Conservation (phyloP, 192 early-diverging fungal species). For the Coemansia sp. region DNA sequence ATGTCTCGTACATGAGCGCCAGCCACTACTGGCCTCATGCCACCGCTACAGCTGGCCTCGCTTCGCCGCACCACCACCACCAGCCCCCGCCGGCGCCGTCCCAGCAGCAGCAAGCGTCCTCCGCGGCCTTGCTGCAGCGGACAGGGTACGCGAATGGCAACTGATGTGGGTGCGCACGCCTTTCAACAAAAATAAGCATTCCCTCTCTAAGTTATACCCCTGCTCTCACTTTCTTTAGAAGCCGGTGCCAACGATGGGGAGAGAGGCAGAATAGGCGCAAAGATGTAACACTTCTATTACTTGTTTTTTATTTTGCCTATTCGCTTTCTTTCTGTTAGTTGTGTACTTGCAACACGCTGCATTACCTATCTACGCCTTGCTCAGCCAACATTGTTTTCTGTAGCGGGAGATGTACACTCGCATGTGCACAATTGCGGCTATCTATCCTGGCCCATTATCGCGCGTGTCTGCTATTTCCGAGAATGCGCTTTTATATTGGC, state of each 20-base stretch:
- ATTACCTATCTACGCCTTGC: neutral
- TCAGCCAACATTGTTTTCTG: too few species aligned
- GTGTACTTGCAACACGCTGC: neutral
- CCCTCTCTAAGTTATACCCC: neutral
- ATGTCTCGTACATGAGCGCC: conserved; percentile 37
- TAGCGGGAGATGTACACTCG: neutral
- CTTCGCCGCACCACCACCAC: conserved; percentile 40
- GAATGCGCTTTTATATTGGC: neutral
- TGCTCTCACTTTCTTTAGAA: neutral
- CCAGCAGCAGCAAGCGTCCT: conserved; percentile 18
- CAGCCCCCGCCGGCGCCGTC: conserved; percentile 24
- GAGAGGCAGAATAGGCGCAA: neutral
- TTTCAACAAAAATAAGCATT: conserved; percentile 7
- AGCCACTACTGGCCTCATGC: conserved; percentile 39
- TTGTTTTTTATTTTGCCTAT: neutral
- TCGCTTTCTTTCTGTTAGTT: neutral
- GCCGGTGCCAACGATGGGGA: neutral
- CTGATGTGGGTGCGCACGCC: neutral
- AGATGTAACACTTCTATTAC: neutral
- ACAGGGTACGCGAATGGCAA: conserved; percentile 38
- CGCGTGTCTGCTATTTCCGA: conserved; percentile 4
- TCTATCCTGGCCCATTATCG: conserved; percentile 1
- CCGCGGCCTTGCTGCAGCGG: conserved; percentile 34
- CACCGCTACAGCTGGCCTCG: conserved; percentile 8
- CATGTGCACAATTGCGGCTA: neutral